These are phyloP conservation scores for Arabidopsis suecica DNA, from an alignment of 345 rosid genomes.

Conservation along the genomic window DNA sequence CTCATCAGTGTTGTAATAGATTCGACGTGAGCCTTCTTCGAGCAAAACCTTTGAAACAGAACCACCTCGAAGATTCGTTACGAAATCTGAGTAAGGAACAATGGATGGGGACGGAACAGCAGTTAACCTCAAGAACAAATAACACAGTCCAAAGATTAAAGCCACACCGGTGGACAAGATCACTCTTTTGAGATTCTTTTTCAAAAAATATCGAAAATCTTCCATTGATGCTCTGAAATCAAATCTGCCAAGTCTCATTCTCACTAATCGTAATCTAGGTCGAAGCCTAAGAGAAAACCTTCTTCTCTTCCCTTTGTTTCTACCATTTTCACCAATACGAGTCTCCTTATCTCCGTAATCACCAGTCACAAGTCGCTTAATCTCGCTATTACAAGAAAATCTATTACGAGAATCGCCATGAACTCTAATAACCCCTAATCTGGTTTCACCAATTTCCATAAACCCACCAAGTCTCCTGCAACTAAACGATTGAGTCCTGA, in stretches of 20 bases:
- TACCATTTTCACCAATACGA: constrained; percentile 40
- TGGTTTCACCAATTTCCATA: constrained; percentile 39
- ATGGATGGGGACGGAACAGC: constrained; percentile 69
- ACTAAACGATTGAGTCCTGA: constrained; percentile 45
- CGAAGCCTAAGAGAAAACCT: constrained; percentile 67
- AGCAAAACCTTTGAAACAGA: constrained; percentile 74
- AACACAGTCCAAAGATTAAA: constrained; percentile 67
- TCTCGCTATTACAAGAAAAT: constrained; percentile 50
- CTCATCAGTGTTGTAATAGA: constrained; percentile 63
- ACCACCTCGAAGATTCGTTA: constrained; percentile 69
- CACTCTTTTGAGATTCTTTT: constrained; percentile 63
- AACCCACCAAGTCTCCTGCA: constrained; percentile 49
- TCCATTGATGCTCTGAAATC: constrained; percentile 57
- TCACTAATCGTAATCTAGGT: constrained; percentile 70
- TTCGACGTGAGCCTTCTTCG: constrained; percentile 93
- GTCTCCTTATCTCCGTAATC: constrained; percentile 47
- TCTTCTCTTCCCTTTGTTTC: constrained; percentile 41
- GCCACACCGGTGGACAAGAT: constrained; percentile 54
- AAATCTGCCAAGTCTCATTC: constrained; percentile 56
- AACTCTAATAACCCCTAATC: constrained; percentile 47
- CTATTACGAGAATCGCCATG: constrained; percentile 47
- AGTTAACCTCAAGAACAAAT: constrained; percentile 70
- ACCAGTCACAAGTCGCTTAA: constrained; percentile 47
- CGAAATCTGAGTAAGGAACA: constrained; percentile 86
- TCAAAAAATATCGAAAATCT: constrained; percentile 55